Percentiles rank a stretch among this genome's conserved stretches.
These are phyloP conservation scores for Penicillium janthinellum DNA, from an alignment of 2,329 filamentous ascomycete species.

Conservation along the genomic window DNA sequence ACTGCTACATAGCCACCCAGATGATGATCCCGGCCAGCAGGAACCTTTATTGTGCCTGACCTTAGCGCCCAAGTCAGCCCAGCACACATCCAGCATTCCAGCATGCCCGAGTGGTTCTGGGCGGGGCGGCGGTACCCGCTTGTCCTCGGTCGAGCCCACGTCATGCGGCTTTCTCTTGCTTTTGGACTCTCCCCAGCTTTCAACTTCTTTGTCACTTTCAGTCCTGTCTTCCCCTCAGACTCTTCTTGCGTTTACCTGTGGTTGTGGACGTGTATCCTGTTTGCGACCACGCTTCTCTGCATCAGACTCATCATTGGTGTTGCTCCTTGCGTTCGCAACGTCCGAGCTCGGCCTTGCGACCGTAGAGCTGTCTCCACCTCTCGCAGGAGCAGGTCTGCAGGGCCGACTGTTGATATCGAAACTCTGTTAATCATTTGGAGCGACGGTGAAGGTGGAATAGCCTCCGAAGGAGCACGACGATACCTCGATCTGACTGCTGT, in stretches of 20 bases:
- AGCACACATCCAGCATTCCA: background rate
- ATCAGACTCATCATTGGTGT: background rate
- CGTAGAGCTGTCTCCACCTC: slow-evolving; percentile 11
- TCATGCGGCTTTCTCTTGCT: slow-evolving; percentile 13
- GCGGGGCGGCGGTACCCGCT: slow-evolving; percentile 5
- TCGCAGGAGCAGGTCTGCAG: slow-evolving; percentile 14
- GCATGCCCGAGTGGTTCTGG: background rate
- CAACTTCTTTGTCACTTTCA: background rate
- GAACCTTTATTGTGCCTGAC: background rate
- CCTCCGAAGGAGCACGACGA: background rate
- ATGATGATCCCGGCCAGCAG: background rate
- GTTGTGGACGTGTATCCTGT: background rate
- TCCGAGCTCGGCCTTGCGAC: slow-evolving; percentile 4
- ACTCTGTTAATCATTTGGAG: background rate
- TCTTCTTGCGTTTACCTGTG: background rate
- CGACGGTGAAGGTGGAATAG: background rate
- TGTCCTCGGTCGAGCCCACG: slow-evolving; percentile 15
- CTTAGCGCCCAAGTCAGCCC: background rate
- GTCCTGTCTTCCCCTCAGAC: background rate
- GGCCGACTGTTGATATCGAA: slow-evolving; percentile 6
- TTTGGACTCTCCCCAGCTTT: slow-evolving; percentile 6
- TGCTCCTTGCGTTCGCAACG: slow-evolving; percentile 4
- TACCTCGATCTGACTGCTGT: background rate
- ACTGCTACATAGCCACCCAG: background rate
- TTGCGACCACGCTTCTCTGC: background rate